Conservation (phyloP, 2,329 filamentous ascomycete species). For the Penicillium olsonii region DNA sequence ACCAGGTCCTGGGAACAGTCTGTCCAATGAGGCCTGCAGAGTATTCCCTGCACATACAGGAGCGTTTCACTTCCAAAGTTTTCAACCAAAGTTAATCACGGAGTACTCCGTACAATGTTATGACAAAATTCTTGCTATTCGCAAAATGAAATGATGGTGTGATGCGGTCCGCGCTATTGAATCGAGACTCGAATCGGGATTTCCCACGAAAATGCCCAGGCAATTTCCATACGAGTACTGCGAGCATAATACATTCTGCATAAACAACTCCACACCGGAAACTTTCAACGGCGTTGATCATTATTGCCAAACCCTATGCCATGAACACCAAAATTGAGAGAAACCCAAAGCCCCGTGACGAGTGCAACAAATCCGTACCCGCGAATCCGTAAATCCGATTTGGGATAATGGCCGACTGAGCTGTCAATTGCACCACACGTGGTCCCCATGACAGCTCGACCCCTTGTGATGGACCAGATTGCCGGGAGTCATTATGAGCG, state of each 20-base stretch:
- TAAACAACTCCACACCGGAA: constrained; percentile 6
- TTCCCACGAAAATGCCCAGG: neutral
- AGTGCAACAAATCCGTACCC: neutral
- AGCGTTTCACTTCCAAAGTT: neutral
- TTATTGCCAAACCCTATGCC: neutral
- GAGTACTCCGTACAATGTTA: neutral
- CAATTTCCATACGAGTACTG: neutral
- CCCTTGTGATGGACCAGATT: neutral
- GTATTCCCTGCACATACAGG: neutral
- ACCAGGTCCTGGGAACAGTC: neutral
- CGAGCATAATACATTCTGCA: neutral
- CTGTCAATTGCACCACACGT: neutral
- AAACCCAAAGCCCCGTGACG: neutral
- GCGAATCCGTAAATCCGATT: neutral
- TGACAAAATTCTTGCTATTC: neutral
- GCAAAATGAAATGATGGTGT: neutral
- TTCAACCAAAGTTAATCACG: neutral
- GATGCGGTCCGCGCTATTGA: neutral
- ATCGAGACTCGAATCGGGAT: neutral
- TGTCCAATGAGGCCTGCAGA: constrained; percentile 1
- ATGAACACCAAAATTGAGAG: neutral
- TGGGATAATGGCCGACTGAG: neutral
- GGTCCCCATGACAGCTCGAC: neutral
- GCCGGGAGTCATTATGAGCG: neutral
- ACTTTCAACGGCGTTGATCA: constrained; percentile 19